Evolutionary conservation across 441 rosid genomes (phyloP).

Genomic region (Euphorbia celastroides): DNA sequence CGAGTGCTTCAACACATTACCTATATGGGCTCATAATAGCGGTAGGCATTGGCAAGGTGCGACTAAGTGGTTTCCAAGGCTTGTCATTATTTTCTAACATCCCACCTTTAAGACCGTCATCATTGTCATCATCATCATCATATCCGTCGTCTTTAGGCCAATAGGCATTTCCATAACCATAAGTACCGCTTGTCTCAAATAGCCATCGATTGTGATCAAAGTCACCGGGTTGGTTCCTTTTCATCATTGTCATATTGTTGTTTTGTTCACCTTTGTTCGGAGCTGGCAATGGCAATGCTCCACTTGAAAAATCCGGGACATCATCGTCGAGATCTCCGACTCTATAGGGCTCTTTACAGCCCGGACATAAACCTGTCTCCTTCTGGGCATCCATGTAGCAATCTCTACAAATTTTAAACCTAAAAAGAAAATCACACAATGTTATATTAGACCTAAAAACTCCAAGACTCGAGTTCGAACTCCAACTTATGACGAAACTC

Average conservation of each 20-base stretch:
- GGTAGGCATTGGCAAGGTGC: slow-evolving; percentile 45
- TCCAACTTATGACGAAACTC: too few species aligned
- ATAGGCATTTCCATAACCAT: slow-evolving; percentile 80
- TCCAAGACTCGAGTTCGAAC: too few species aligned
- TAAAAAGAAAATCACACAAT: slow-evolving; percentile 12
- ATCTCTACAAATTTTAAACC: slow-evolving; percentile 89
- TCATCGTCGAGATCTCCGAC: slow-evolving; percentile 70
- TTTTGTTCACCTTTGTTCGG: slow-evolving; percentile 39
- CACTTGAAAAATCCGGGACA: slow-evolving; percentile 41
- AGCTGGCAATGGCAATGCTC: slow-evolving; percentile 72
- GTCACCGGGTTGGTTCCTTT: slow-evolving; percentile 75
- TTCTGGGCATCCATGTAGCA: slow-evolving; percentile 84
- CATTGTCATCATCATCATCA: slow-evolving; percentile 49
- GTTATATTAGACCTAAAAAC: too few species aligned
- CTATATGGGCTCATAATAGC: slow-evolving; percentile 82
- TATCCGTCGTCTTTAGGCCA: slow-evolving; percentile 71
- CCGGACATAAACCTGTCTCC: slow-evolving; percentile 72
- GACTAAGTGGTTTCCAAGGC: slow-evolving; percentile 87
- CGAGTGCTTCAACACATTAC: too few species aligned
- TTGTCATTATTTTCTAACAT: slow-evolving; percentile 62
- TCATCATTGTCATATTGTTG: slow-evolving; percentile 71
- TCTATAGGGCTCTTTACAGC: slow-evolving; percentile 79
- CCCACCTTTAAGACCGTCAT: slow-evolving; percentile 41
- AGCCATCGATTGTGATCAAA: slow-evolving; percentile 86
- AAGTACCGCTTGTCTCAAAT: slow-evolving; percentile 78